A percentile compares a stretch with the other conserved stretches of the same genome.
Evolutionary conservation across 2,329 filamentous ascomycete genomes (phyloP).

Genomic region (Karstenula rhodostoma): DNA sequence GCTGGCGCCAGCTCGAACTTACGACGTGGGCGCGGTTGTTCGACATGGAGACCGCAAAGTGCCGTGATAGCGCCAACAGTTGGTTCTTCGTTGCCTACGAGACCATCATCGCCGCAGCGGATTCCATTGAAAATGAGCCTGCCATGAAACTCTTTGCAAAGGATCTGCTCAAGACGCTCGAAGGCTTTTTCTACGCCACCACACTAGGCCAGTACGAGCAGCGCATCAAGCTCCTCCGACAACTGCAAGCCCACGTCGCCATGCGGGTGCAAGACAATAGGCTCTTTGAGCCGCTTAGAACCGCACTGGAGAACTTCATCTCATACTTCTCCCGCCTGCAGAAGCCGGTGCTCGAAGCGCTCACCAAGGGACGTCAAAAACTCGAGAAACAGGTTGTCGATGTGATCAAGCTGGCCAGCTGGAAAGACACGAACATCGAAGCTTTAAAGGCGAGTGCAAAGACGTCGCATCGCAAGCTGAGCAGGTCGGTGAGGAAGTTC

Average conservation of each 20-base stretch:
- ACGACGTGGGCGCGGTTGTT: conserved; percentile 91
- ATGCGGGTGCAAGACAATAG: conserved; percentile 65
- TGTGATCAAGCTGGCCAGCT: conserved; percentile 90
- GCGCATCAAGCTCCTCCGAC: conserved; percentile 73
- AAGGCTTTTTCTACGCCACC: conserved; percentile 79
- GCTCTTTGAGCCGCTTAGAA: conserved; percentile 62
- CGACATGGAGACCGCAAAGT: conserved; percentile 81
- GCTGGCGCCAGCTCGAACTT: conserved; percentile 89
- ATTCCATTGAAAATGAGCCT: conserved; percentile 66
- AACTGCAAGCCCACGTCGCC: conserved; percentile 69
- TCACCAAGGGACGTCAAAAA: conserved; percentile 71
- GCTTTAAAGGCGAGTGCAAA: conserved; percentile 88
- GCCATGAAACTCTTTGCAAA: conserved; percentile 70
- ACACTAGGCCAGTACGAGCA: conserved; percentile 81
- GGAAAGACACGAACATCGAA: conserved; percentile 97
- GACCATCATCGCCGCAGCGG: conserved; percentile 78
- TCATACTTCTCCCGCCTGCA: conserved; percentile 77
- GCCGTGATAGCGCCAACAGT: conserved; percentile 77
- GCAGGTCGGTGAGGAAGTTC: conserved; percentile 91
- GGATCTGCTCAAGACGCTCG: conserved; percentile 77
- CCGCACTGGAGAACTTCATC: conserved; percentile 79
- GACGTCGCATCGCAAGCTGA: conserved; percentile 89
- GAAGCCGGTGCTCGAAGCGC: conserved; percentile 67
- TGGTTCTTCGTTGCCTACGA: conserved; percentile 99
- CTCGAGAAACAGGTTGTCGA: conserved; percentile 95